Evolutionary conservation across 1,139 yeast genomes (phyloP).

Genomic region (Pneumocystis murina): DNA sequence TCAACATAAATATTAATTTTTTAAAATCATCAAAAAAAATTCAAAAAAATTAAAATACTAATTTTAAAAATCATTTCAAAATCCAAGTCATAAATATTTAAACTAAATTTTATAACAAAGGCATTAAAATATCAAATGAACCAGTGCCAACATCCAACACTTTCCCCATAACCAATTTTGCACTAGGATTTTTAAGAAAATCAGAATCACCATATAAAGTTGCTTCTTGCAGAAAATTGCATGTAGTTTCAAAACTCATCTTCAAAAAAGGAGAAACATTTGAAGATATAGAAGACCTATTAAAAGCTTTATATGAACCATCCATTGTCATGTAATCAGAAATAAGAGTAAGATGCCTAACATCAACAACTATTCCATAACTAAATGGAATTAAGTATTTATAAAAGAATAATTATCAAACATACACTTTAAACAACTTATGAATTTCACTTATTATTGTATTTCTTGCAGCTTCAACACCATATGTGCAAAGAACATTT

Average conservation of each 20-base stretch:
- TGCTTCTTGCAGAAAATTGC: conserved; percentile 92
- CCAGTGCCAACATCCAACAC: conserved; percentile 92
- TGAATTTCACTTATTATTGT: conserved; percentile 93
- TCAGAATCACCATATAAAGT: conserved; percentile 87
- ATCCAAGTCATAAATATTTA: background rate
- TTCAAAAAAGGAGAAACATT: conserved; percentile 93
- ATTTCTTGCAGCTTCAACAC: conserved; percentile 97
- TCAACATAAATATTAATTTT: too few species aligned
- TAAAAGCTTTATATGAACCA: conserved; percentile 91
- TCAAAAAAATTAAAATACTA: too few species aligned
- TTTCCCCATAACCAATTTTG: conserved; percentile 89
- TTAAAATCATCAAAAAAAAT: too few species aligned
- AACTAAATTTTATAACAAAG: background rate
- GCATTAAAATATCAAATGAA: conserved; percentile 69
- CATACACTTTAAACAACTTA: conserved; percentile 82
- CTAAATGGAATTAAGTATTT: background rate
- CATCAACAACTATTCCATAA: conserved; percentile 73
- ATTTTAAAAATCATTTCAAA: background rate
- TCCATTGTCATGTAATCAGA: conserved; percentile 99
- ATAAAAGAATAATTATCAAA: background rate
- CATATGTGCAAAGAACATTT: conserved; percentile 79
- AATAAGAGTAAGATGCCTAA: conserved; percentile 87
- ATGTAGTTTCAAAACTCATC: conserved; percentile 98
- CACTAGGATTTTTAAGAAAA: conserved; percentile 79
- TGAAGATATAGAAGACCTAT: conserved; percentile 94